Evolutionary conservation across 257 asterid species (phyloP), one percentile per base, ranked within the genome.

Genomic region (Solanum virginianum): DNA sequence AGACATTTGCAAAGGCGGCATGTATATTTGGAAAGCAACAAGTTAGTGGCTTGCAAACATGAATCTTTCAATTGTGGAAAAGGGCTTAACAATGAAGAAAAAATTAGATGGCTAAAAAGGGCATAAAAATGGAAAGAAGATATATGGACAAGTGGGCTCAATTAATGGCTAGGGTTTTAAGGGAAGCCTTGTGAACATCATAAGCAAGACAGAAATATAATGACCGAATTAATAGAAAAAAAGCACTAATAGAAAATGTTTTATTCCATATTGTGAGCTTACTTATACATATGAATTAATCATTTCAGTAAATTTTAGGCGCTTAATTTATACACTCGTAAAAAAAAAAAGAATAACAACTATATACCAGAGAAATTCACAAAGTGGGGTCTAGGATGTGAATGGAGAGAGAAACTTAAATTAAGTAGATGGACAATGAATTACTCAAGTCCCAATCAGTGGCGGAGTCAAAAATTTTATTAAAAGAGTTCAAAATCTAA

Each of bases 1-100:
- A 57, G 82, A 26, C 14, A 86, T 72, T 81, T 86, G 86, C 70
- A 84, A 86, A 83, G 87, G 89, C 92, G 90, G 95, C 95, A 89
- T 86, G 92, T 86, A 89, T 84, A 87, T 87, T 85, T 87, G 92
- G 95, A 87, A 90, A 7, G 7, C 60, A 70, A 84, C 62, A 54
- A 47, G 60, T 45, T 71, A 70, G 71, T 82, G 81, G 80, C 17
- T 54, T 57, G 84, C 80, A 72, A 39, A 60, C 18, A 63, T 36
- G 60, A 70, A 41, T 69, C 66, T 86, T 81, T 87, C 86, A 88
- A 85, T 80, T 86, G 85, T 75, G 43, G 18, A 70, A 82, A 56
- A 88, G 66, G 85, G 51, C 83, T 83, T 83, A 62, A 84, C 90
- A 88, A 87, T 85, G 82, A 75, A 49, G 43, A 22, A 45, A 20